A percentile compares a stretch with the other conserved stretches of the same genome.
phyloP scores from a whole-genome alignment of 2,329 filamentous ascomycete species.

The Hypoxylon sp. region DNA sequence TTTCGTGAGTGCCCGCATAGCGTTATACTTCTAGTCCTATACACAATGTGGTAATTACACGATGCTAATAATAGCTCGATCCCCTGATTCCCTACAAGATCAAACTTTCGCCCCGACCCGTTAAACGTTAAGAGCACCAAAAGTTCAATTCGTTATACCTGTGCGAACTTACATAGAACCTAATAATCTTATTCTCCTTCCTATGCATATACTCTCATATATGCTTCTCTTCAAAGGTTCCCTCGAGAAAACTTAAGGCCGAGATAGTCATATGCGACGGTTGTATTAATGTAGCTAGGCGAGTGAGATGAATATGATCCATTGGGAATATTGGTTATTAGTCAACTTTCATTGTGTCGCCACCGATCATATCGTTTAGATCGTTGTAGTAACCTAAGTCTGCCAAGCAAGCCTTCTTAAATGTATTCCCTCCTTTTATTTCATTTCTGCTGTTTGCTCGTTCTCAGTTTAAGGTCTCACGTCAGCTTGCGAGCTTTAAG shows the following conservation, averaged over 20 bases:
- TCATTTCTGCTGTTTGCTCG: background rate
- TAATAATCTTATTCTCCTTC: background rate
- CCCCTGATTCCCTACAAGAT: background rate
- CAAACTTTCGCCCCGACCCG: slow-evolving; percentile 35
- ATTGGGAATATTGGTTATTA: background rate
- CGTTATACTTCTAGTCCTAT: background rate
- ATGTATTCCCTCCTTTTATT: slow-evolving; percentile 10
- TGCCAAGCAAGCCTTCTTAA: slow-evolving; percentile 4
- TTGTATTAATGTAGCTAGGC: background rate
- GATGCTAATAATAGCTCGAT: slow-evolving; percentile 39
- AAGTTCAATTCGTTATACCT: slow-evolving; percentile 1
- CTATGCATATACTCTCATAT: background rate
- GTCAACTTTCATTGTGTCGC: slow-evolving; percentile 2
- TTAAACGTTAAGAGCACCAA: slow-evolving; percentile 4
- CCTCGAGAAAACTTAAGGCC: background rate
- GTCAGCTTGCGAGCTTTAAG: slow-evolving; percentile 30
- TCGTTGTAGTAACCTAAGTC: background rate
- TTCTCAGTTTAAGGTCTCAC: slow-evolving; percentile 23
- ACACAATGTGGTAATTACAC: background rate
- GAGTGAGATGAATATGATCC: background rate
- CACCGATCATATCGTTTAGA: slow-evolving; percentile 1
- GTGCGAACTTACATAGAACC: slow-evolving; percentile 15
- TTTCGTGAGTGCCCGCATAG: background rate
- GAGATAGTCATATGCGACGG: background rate
- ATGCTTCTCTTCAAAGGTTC: background rate